A percentile compares a stretch with the other conserved stretches of the same genome.
Evolutionary conservation across 2,329 filamentous ascomycete species (phyloP).

Genomic region (Pestalotiopsis sp.): DNA sequence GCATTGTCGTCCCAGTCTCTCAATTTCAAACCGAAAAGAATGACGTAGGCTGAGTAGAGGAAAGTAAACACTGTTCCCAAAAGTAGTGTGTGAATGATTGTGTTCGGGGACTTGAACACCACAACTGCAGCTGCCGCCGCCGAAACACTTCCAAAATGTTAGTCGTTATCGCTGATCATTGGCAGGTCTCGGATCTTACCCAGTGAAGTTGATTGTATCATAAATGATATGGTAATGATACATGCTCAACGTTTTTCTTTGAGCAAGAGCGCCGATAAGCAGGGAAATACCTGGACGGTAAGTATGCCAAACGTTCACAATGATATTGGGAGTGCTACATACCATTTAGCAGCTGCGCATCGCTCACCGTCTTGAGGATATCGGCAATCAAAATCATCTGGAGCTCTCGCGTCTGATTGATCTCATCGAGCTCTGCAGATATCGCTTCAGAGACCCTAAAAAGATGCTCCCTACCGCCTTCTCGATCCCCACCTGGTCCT

Average conservation of each 20-base stretch:
- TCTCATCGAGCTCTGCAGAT: not conserved
- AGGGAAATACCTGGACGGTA: not conserved
- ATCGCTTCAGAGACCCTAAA: not conserved
- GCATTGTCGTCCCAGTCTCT: not conserved
- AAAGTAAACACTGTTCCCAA: not conserved
- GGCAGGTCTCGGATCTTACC: not conserved
- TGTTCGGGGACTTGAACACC: not conserved
- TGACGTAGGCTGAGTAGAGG: not conserved
- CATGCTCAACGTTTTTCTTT: not conserved
- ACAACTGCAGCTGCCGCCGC: not conserved
- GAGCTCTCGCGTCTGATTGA: not conserved
- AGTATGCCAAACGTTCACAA: not conserved
- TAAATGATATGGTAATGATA: conserved; percentile 1
- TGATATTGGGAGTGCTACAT: not conserved
- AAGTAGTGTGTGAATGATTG: not conserved
- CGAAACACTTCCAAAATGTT: not conserved
- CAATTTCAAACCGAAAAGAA: not conserved
- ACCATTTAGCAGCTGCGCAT: not conserved
- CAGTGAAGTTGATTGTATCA: not conserved
- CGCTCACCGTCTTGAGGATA: not conserved
- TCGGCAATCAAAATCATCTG: not conserved
- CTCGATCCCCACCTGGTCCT: not conserved
- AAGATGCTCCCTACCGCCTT: no score
- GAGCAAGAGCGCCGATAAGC: not conserved
- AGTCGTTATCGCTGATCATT: not conserved